A percentile compares a stretch with the other conserved stretches of the same genome.
phyloP scores from a whole-genome alignment of 768 basidiomycete species.

The Agrocybe pediades region DNA sequence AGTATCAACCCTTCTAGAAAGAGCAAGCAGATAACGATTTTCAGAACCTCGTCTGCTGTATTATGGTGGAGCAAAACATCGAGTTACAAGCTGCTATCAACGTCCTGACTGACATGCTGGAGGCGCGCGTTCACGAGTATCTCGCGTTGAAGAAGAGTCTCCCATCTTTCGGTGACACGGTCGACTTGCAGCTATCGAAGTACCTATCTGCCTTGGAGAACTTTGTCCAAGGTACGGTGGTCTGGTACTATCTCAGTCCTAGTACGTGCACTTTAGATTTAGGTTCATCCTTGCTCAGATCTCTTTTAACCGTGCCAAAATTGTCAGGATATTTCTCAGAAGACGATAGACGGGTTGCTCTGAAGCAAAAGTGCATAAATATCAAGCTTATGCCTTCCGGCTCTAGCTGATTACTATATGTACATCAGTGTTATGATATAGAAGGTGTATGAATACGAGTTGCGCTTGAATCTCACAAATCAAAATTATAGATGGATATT shows the following conservation, averaged over 20 bases:
- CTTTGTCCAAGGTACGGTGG: constrained; percentile 12
- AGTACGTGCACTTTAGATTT: neutral
- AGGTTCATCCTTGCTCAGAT: neutral
- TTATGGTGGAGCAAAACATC: constrained; percentile 22
- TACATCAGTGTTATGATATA: too few species aligned
- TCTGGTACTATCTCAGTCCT: constrained; percentile 15
- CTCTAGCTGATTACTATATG: too few species aligned
- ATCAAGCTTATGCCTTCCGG: too few species aligned
- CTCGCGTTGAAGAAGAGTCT: constrained; percentile 19
- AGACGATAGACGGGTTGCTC: neutral
- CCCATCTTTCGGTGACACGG: constrained; percentile 22
- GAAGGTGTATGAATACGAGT: too few species aligned
- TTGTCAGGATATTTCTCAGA: neutral
- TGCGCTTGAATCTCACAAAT: too few species aligned
- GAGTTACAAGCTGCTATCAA: constrained; percentile 27
- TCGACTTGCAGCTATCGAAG: constrained; percentile 4
- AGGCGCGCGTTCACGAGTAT: constrained; percentile 20
- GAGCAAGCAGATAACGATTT: constrained; percentile 30
- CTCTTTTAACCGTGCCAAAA: neutral
- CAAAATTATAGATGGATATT: too few species aligned
- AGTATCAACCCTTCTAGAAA: constrained; percentile 16
- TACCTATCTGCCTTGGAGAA: constrained; percentile 11
- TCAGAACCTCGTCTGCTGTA: constrained; percentile 25
- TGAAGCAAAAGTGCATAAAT: neutral
- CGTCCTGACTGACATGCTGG: constrained; percentile 22